phyloP scores from a whole-genome alignment of 2,329 filamentous ascomycete species.

The Capronia epimyces region DNA sequence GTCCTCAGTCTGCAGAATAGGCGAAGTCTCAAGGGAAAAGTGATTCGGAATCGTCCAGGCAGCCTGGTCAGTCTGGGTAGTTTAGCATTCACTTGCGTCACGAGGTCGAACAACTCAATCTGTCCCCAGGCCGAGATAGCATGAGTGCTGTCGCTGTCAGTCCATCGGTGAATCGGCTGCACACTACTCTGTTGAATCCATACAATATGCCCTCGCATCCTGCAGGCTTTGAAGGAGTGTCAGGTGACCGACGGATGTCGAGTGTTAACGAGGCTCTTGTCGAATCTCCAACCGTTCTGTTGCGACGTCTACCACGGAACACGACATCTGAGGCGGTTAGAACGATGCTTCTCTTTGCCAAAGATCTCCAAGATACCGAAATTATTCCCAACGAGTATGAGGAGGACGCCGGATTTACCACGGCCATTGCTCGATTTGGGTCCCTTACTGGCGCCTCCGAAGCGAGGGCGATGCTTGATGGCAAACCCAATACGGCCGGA shows the following conservation, averaged over 20 bases:
- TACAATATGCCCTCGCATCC: slow-evolving; percentile 12
- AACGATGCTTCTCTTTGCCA: slow-evolving; percentile 61
- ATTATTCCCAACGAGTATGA: slow-evolving; percentile 51
- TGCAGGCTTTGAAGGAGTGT: slow-evolving; percentile 16
- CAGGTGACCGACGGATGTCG: slow-evolving; percentile 27
- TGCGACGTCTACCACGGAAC: slow-evolving; percentile 56
- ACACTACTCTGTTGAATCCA: slow-evolving; percentile 13
- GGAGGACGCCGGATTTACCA: slow-evolving; percentile 53
- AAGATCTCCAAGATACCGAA: slow-evolving; percentile 56
- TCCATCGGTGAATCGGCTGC: slow-evolving; percentile 16
- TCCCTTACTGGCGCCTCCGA: slow-evolving; percentile 54
- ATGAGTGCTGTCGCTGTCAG: slow-evolving; percentile 22
- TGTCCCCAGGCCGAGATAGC: not conserved
- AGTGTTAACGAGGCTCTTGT: slow-evolving; percentile 25
- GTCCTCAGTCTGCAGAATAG: not conserved
- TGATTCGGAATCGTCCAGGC: not conserved
- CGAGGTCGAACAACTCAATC: not conserved
- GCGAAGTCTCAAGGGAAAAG: no score
- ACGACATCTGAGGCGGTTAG: slow-evolving; percentile 55
- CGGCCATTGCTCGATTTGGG: slow-evolving; percentile 56
- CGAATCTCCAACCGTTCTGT: slow-evolving; percentile 42
- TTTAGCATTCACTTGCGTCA: slow-evolving; percentile 2
- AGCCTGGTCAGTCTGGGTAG: not conserved
- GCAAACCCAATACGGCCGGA: slow-evolving; percentile 57
- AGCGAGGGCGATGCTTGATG: slow-evolving; percentile 54